Evolutionary conservation across 257 asterid genomes (phyloP).

Genomic region (Gynochthodes officinalis): DNA sequence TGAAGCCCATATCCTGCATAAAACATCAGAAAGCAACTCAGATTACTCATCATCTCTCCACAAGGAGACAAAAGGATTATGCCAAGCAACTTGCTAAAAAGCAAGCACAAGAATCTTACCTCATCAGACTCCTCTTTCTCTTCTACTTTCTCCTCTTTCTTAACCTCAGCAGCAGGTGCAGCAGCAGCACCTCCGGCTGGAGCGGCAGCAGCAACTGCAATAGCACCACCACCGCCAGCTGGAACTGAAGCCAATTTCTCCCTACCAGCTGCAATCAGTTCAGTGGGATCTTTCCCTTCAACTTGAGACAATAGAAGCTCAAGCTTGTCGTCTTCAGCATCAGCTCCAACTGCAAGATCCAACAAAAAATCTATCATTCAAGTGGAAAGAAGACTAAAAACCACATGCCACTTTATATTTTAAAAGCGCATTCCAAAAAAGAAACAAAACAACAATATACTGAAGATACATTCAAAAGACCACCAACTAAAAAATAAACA

Average conservation of each 20-base stretch:
- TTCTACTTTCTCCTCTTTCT: constrained; percentile 48
- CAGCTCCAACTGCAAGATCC: constrained; percentile 38
- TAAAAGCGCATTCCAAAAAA: not conserved
- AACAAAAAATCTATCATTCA: not conserved
- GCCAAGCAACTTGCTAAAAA: not conserved
- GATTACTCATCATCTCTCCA: not conserved
- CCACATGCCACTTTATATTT: not conserved
- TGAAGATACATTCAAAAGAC: not conserved
- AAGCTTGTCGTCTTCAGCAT: constrained; percentile 42
- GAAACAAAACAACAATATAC: not conserved
- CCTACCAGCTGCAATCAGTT: constrained; percentile 49
- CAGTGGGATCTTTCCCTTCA: constrained; percentile 43
- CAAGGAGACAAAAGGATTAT: not conserved
- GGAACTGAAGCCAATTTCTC: constrained; percentile 55
- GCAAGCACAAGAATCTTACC: constrained; percentile 8
- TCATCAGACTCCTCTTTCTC: constrained; percentile 44
- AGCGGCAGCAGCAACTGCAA: constrained; percentile 38
- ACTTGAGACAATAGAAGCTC: constrained; percentile 33
- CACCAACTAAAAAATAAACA: not conserved
- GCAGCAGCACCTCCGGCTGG: constrained; percentile 35
- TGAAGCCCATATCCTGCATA: constrained; percentile 46
- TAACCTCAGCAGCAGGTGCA: constrained; percentile 41
- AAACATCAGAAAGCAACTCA: not conserved
- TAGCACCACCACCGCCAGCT: constrained; percentile 48
- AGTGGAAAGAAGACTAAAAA: not conserved